Percentiles rank a stretch among this genome's conserved stretches.
These are phyloP conservation scores for Sclerotinia subarctica DNA, from an alignment of 2,329 filamentous ascomycete genomes.

Conservation along the genomic window DNA sequence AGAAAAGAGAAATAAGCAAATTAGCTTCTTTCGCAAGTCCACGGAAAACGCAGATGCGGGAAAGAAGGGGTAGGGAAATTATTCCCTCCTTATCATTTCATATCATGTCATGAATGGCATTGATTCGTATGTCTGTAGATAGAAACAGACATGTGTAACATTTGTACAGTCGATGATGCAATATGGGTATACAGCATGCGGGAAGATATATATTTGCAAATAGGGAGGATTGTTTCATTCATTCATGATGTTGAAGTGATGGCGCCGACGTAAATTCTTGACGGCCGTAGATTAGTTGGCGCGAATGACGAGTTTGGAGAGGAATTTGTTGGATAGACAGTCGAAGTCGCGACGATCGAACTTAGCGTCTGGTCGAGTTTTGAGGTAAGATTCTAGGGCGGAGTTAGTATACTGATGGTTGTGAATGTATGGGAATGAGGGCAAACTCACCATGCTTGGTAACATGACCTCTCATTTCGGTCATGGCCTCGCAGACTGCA, in stretches of 20 bases:
- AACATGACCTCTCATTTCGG: constrained; percentile 88
- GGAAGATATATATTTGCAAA: constrained; percentile 29
- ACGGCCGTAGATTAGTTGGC: constrained; percentile 61
- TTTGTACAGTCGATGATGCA: constrained; percentile 36
- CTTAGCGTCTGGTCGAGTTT: constrained; percentile 69
- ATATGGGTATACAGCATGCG: constrained; percentile 34
- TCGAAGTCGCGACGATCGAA: constrained; percentile 94
- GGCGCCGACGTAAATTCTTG: background rate
- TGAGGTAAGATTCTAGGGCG: constrained; percentile 76
- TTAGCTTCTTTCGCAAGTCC: background rate
- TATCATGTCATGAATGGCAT: constrained; percentile 15
- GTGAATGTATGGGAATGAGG: background rate
- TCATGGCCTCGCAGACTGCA: constrained; percentile 93
- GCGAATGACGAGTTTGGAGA: constrained; percentile 93
- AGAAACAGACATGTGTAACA: background rate
- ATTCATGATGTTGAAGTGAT: background rate
- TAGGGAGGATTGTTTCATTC: constrained; percentile 1
- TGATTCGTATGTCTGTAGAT: background rate
- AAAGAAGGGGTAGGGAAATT: background rate
- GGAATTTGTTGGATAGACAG: constrained; percentile 93
- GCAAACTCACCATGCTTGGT: constrained; percentile 78
- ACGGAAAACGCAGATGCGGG: background rate
- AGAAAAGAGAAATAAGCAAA: background rate
- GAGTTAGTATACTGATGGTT: constrained; percentile 43
- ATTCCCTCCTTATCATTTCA: background rate